Evolutionary conservation across 768 basidiomycete genomes (phyloP).

Genomic region (Crucibulum laeve): DNA sequence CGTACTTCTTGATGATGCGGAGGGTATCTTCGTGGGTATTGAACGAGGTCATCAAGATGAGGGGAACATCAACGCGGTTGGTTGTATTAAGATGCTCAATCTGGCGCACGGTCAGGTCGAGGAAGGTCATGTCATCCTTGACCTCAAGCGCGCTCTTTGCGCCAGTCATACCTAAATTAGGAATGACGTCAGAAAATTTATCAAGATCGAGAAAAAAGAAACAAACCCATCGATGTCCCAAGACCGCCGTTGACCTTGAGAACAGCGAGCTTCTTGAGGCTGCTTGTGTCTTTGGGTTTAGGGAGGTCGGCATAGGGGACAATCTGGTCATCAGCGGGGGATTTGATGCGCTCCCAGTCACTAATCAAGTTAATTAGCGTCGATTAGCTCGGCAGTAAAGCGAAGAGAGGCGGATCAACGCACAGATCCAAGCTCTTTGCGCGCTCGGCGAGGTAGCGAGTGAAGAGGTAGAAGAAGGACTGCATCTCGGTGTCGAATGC

Average conservation of each 20-base stretch:
- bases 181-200: constrained; percentile 5
- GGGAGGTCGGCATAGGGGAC: constrained; percentile 76
- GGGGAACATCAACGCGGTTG: constrained; percentile 84
- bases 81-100: constrained; percentile 93
- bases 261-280: constrained; percentile 90
- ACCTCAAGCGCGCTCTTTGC: constrained; percentile 95
- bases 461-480: constrained; percentile 94
- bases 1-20: constrained; percentile 95
- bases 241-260: constrained; percentile 95
- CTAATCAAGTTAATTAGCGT: constrained; percentile 31
- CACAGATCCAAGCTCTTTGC: constrained; percentile 87
- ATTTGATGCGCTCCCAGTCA: constrained; percentile 87
- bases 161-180: constrained; percentile 63
- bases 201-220: neutral
- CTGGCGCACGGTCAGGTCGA: constrained; percentile 90
- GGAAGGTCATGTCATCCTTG: constrained; percentile 97
- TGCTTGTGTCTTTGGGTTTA: constrained; percentile 48
- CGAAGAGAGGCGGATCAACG: constrained; percentile 20
- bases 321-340: constrained; percentile 82
- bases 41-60: constrained; percentile 98
- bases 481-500: constrained; percentile 96
- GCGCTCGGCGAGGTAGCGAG: constrained; percentile 86
- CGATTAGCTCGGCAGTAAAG: constrained; percentile 5
- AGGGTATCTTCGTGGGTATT: constrained; percentile 97
- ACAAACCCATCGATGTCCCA: constrained; percentile 82